Evolutionary conservation across 2,329 filamentous ascomycete species (phyloP), one percentile per base, ranked within the genome.

Genomic region (Phyllosticta paracitricarpa): DNA sequence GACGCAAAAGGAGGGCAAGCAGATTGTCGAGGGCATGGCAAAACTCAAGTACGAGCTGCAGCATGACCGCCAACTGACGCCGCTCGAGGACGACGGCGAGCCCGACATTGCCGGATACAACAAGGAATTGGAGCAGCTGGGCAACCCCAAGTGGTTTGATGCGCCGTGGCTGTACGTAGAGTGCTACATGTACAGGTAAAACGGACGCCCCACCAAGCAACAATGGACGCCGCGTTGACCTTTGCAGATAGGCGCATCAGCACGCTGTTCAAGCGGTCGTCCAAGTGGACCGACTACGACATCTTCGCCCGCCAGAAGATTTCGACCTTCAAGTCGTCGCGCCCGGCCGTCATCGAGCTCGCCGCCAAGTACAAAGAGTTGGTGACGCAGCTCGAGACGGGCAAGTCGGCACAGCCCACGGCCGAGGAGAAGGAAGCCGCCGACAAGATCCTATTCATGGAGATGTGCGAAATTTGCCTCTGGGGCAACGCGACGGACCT

Each of bases 401-500:
- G 75, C 0, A 63, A 73, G 8, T 48, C 40, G 40, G 40, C 40
- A 7, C 40, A 48, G 52, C 58, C 1, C 25, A 56, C 71, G 1
- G 76, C 80, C 52, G 78, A 78, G 2, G 76, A 77, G 17, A 67
- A 79, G 59, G 77, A 85, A 65, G 83, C 87, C 61, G 86, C 89
- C 0, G 89, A 95, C 71, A 84, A 85, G 70, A 75, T 92, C 0
- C 78, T 97, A 26, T 97, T 97, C 76, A 81, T 81, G 25, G 93
- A 97, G 72, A 95, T 97, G 88, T 92, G 88, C 75, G 91, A 97
- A 79, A 94, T 97, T 67, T 97, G 92, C 72, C 83, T 97, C 1
- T 97, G 93, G 93, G 93, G 93, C 10, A 97, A 97, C 73, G 94
- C 93, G 1, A 97, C 93, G 0, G 94, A 97, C 73, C 80, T 97